These are phyloP conservation scores for Clonostachys rhizophaga DNA, from an alignment of 2,329 filamentous ascomycete genomes.

Conservation along the genomic window DNA sequence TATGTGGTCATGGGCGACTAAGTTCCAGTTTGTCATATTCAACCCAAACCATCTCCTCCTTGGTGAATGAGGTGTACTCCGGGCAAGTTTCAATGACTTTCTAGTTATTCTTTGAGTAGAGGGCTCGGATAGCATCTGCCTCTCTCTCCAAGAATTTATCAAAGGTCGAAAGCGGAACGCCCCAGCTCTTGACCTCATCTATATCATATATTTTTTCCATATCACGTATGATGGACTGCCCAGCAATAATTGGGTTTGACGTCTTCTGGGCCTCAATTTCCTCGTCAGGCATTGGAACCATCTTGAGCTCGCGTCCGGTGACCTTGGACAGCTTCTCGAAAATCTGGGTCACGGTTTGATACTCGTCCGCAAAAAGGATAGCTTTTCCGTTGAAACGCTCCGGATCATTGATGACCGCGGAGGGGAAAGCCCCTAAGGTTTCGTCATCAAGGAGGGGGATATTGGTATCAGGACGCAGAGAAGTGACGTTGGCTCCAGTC, in stretches of 20 bases:
- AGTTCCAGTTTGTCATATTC: too few species aligned
- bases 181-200: conserved; percentile 25
- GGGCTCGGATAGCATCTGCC: conserved; percentile 10
- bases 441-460: conserved; percentile 38
- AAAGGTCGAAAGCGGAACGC: conserved; percentile 34
- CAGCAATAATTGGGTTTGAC: conserved; percentile 28
- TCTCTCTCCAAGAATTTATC: conserved; percentile 35
- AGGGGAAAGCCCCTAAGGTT: conserved; percentile 40
- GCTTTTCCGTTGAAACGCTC: conserved; percentile 28
- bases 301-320: conserved; percentile 25
- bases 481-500: conserved; percentile 27
- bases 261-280: conserved; percentile 27
- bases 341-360: conserved; percentile 25
- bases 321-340: conserved; percentile 25
- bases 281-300: conserved; percentile 30
- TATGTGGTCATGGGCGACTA: too few species aligned
- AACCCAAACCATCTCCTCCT: too few species aligned
- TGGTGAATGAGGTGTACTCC: too few species aligned
- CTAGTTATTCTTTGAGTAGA: too few species aligned
- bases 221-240: conserved; percentile 14
- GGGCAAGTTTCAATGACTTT: too few species aligned
- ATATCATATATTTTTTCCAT: conserved; percentile 14
- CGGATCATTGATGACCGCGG: conserved; percentile 34
- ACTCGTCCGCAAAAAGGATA: conserved; percentile 34
- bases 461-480: conserved; percentile 21